These are phyloP conservation scores for Cyclospora cayetanensis DNA, from an alignment of 169 alveolate species.

Conservation along the genomic window DNA sequence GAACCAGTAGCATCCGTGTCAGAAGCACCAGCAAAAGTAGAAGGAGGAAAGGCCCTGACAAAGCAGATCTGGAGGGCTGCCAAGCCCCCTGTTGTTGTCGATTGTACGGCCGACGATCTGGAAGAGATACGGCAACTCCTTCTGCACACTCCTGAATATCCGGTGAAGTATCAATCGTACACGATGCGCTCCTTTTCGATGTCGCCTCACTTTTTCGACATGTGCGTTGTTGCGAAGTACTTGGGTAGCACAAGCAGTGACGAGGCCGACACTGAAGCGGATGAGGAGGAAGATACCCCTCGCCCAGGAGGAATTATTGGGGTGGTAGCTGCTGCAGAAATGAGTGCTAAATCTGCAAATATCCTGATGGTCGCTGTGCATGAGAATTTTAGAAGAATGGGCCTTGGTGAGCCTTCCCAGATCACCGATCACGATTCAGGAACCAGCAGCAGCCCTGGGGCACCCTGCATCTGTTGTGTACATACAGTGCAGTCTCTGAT, in stretches of 20 bases:
- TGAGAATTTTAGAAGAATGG: not conserved
- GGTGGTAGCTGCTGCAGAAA: constrained; percentile 2
- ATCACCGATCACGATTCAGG: not conserved
- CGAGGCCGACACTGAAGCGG: not conserved
- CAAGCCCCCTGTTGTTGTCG: not conserved
- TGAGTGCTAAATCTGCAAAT: not conserved
- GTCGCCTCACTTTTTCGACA: constrained; percentile 6
- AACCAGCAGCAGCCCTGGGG: too few relatives aligned
- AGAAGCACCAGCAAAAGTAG: not conserved
- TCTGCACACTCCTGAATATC: constrained; percentile 23
- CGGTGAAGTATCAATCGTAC: constrained; percentile 3
- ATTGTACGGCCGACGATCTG: not conserved
- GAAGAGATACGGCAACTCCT: constrained; percentile 58
- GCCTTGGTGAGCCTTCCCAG: constrained; percentile 11
- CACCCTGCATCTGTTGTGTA: too few relatives aligned
- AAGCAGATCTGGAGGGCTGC: not conserved
- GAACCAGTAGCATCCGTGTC: too few relatives aligned
- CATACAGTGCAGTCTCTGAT: too few relatives aligned
- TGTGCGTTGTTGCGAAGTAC: constrained; percentile 17
- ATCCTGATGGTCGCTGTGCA: constrained; percentile 53
- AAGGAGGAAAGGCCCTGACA: not conserved
- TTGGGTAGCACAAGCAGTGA: not conserved
- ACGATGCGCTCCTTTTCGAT: not conserved
- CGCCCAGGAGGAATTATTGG: constrained; percentile 10
- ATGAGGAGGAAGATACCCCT: not conserved